Evolutionary conservation across 1,139 yeast species (phyloP), one percentile per base, ranked within the genome.

Genomic region (Wickerhamomyces sp.): DNA sequence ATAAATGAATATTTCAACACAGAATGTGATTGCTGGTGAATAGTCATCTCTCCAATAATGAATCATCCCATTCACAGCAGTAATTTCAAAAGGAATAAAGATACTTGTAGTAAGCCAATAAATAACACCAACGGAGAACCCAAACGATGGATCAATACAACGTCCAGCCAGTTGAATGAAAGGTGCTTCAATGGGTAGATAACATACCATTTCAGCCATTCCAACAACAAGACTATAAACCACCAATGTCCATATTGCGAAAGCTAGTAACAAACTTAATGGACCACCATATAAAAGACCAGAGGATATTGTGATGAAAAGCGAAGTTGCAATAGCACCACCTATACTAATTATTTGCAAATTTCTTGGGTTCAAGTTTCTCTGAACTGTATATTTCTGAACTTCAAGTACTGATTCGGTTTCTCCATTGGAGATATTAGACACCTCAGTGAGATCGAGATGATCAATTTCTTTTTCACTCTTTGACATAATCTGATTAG

Each of bases 191-290:
- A 79, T 65, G 0, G 95, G 94, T 49, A 81, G 60, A 51, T 72
- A 81, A 16, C 82, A 78, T 20, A 83, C 89, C 88, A 84, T 80
- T 57, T 84, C 94, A 12, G 86, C 90, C 18, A 80, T 70, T 2
- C 14, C 17, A 18, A 19, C 16, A 5, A 20, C 16, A 4, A 30
- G 5, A 4, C 6, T n/a, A 13, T 30, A 81, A 1, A 81, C 81
- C 44, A 83, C 61, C 2, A 82, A 58, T 35, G 87, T 84, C 69
- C 82, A 78, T 59, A 81, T 79, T 18, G 79, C 54, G 53, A 78
- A 82, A 1, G 86, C 76, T 39, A 82, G 76, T 27, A 83, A 64
- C 5, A 84, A 61, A 35, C 78, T 76, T 2, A 76, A 88, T 1
- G 90, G 90, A 28, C 90, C 90, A 4, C 84, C 74, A 31, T 61